Conservation (phyloP, 2,329 filamentous ascomycete genomes). For the Lachnellula occidentalis region DNA sequence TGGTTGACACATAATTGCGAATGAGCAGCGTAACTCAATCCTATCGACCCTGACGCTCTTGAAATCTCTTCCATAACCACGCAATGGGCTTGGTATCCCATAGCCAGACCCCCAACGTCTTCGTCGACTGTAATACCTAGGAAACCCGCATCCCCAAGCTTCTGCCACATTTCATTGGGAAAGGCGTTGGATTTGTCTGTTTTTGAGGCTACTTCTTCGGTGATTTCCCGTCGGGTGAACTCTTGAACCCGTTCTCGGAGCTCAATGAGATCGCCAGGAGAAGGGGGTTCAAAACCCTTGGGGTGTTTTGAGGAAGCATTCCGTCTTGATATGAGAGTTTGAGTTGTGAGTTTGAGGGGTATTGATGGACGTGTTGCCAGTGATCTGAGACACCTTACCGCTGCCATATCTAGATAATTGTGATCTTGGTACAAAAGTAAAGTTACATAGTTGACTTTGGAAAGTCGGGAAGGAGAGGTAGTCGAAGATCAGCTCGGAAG, state of each 20-base stretch:
- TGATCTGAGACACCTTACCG: constrained; percentile 20
- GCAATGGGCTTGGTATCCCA: constrained; percentile 97
- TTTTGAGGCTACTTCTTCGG: constrained; percentile 71
- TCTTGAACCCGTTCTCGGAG: constrained; percentile 55
- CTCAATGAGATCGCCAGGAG: constrained; percentile 45
- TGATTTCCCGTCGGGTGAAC: constrained; percentile 82
- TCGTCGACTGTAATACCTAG: constrained; percentile 92
- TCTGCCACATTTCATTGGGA: constrained; percentile 86
- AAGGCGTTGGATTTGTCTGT: constrained; percentile 89
- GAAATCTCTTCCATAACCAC: constrained; percentile 93
- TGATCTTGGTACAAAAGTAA: not conserved
- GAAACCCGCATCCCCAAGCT: constrained; percentile 85
- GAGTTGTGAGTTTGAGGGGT: constrained; percentile 19
- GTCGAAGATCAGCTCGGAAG: not conserved
- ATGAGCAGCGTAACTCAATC: constrained; percentile 89
- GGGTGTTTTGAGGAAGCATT: constrained; percentile 65
- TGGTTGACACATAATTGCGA: constrained; percentile 97
- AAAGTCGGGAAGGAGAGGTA: constrained; percentile 2
- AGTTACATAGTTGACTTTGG: constrained; percentile 9
- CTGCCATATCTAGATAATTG: constrained; percentile 21
- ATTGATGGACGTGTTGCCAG: constrained; percentile 20
- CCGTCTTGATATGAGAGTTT: constrained; percentile 33
- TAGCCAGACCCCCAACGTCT: constrained; percentile 78
- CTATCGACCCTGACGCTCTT: constrained; percentile 77
- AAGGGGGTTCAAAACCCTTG: constrained; percentile 52